A percentile compares a stretch with the other conserved stretches of the same genome.
phyloP scores from a whole-genome alignment of 352 stramenopile species.

The Achlya hypogyna region DNA sequence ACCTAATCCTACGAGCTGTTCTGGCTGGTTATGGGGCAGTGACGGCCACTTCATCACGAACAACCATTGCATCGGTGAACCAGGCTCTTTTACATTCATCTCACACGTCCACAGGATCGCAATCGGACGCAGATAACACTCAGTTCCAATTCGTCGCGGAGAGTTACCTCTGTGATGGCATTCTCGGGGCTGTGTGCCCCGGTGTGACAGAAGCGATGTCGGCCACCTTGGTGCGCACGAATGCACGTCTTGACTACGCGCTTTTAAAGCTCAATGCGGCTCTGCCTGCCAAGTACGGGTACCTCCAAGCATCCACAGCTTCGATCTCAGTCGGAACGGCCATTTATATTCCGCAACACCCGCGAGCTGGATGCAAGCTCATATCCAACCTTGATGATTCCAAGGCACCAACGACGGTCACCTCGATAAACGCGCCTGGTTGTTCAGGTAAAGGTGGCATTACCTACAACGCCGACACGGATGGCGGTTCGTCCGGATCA shows the following conservation, averaged over 20 bases:
- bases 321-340: slow-evolving; percentile 27
- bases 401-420: slow-evolving; percentile 27
- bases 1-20: slow-evolving; percentile 26
- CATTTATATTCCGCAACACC: slow-evolving; percentile 51
- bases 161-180: slow-evolving; percentile 4
- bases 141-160: slow-evolving; percentile 62
- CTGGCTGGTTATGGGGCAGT: slow-evolving; percentile 50
- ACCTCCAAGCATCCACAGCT: slow-evolving; percentile 35
- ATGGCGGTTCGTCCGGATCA: slow-evolving; percentile 50
- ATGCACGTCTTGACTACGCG: slow-evolving; percentile 47
- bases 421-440: slow-evolving; percentile 26
- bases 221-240: slow-evolving; percentile 36
- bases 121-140: slow-evolving; percentile 29
- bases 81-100: not conserved
- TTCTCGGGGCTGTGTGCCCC: slow-evolving; percentile 33
- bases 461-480: slow-evolving; percentile 55
- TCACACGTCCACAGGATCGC: slow-evolving; percentile 6
- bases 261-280: slow-evolving; percentile 37
- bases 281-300: slow-evolving; percentile 45
- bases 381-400: slow-evolving; percentile 41
- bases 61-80: slow-evolving; percentile 47
- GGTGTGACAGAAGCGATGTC: slow-evolving; percentile 38
- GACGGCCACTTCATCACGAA: slow-evolving; percentile 61
- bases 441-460: slow-evolving; percentile 32
- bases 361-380: slow-evolving; percentile 38